These are phyloP conservation scores for Sarocladiaceae sp. DNA, from an alignment of 2,329 filamentous ascomycete species.

Conservation along the genomic window DNA sequence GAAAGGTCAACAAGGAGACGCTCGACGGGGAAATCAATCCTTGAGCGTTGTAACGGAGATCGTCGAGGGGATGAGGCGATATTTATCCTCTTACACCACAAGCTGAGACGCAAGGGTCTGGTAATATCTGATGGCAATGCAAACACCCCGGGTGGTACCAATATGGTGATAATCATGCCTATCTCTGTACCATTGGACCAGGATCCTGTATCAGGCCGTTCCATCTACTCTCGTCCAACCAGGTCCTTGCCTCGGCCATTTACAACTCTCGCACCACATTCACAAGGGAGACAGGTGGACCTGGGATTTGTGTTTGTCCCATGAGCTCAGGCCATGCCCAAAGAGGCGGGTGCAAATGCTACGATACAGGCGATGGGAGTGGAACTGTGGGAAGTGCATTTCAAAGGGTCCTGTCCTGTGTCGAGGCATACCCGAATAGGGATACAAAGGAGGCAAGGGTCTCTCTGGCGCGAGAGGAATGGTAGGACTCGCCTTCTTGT, in stretches of 20 bases:
- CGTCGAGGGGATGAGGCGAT: background rate
- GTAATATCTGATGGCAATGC: slow-evolving; percentile 5
- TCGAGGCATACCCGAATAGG: no score
- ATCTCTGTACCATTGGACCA: background rate
- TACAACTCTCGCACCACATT: background rate
- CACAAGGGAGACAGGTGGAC: background rate
- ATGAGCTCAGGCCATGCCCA: background rate
- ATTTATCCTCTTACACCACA: background rate
- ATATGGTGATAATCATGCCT: background rate
- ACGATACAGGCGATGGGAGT: background rate
- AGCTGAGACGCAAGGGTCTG: background rate
- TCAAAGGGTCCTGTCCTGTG: background rate
- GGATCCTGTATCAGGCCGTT: background rate
- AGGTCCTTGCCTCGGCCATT: slow-evolving; percentile 1
- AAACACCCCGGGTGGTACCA: slow-evolving; percentile 4
- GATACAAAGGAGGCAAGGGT: background rate
- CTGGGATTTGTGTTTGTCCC: background rate
- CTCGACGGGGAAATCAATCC: slow-evolving; percentile 1
- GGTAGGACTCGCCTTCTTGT: background rate
- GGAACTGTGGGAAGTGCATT: background rate
- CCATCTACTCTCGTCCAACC: background rate
- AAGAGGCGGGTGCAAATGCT: slow-evolving; percentile 9
- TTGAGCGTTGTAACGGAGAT: background rate
- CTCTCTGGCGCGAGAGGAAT: no score
- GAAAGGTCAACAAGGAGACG: background rate